Evolutionary conservation across 1,284 basidiomycete genomes (phyloP).

Genomic region (Papiliotrema nemorosa): DNA sequence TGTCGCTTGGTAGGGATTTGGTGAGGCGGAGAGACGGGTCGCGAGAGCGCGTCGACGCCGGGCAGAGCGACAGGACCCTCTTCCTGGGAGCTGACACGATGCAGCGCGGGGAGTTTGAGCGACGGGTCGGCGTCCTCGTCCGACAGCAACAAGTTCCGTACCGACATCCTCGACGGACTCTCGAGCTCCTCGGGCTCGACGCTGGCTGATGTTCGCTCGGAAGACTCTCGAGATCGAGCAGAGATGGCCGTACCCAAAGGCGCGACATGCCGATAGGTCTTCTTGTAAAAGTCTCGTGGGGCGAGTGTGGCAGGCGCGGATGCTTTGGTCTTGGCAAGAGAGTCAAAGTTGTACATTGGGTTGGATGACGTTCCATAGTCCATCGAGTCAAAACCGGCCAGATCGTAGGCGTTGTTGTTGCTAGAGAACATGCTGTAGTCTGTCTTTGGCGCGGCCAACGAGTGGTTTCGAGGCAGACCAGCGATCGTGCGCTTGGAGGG

Average conservation of each 20-base stretch:
- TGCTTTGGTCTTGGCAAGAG: conserved; percentile 30
- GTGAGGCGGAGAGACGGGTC: conserved; percentile 16
- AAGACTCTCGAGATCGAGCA: conserved; percentile 20
- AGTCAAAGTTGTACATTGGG: conserved; percentile 32
- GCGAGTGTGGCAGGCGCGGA: conserved; percentile 32
- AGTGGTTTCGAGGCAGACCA: conserved; percentile 18
- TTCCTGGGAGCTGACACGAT: conserved; percentile 5
- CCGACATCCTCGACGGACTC: conserved; percentile 11
- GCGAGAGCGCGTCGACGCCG: conserved; percentile 5
- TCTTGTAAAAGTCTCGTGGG: conserved; percentile 43
- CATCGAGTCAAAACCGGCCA: conserved; percentile 9
- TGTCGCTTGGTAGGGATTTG: conserved; percentile 37
- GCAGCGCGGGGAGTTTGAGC: conserved; percentile 23
- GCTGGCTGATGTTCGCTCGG: conserved; percentile 25
- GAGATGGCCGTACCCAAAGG: conserved; percentile 42
- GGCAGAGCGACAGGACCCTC: not conserved
- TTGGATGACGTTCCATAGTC: not conserved
- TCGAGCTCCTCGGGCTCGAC: conserved; percentile 10
- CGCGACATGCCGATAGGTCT: conserved; percentile 44
- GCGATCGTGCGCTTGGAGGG: conserved; percentile 26
- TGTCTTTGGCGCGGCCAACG: conserved; percentile 2
- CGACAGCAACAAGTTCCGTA: conserved; percentile 8
- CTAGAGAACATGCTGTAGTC: conserved; percentile 9
- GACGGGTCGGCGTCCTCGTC: conserved; percentile 18
- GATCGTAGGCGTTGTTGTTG: not conserved